Evolutionary conservation across 306 rosid genomes (phyloP).

Genomic region (Dryas octopetala): DNA sequence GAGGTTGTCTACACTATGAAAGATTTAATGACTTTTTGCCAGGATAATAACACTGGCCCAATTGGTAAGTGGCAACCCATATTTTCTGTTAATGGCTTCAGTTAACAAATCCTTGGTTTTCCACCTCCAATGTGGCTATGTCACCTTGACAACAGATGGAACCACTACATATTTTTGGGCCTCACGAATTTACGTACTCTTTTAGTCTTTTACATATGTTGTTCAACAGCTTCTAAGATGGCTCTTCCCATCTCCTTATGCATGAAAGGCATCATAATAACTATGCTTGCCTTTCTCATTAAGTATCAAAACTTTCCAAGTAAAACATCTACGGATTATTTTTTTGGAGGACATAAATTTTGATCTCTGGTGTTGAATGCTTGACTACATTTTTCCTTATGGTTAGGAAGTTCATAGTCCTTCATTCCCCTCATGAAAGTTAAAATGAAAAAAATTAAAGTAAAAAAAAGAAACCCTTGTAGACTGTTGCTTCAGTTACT

Average conservation of each 20-base stretch:
- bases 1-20: conserved; percentile 40
- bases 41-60: conserved; percentile 30
- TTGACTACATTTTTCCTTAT: not conserved
- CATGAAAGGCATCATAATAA: not conserved
- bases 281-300: not conserved
- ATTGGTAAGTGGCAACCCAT: conserved; percentile 35
- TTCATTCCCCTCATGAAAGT: not conserved
- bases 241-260: not conserved
- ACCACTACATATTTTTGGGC: not conserved
- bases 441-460: not conserved
- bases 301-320: not conserved
- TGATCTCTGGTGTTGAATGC: not conserved
- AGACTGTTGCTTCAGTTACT: not conserved
- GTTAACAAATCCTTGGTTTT: not conserved
- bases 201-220: not conserved
- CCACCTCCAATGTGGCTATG: not conserved
- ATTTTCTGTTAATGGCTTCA: not conserved
- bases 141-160: not conserved
- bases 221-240: not conserved
- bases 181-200: not conserved
- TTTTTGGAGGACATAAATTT: not conserved
- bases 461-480: not conserved
- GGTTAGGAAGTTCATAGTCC: no score
- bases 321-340: not conserved
- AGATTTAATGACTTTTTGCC: conserved; percentile 39